Evolutionary conservation across 495 filamentous ascomycete genomes (phyloP).

Genomic region (Wilcoxina mikolae): DNA sequence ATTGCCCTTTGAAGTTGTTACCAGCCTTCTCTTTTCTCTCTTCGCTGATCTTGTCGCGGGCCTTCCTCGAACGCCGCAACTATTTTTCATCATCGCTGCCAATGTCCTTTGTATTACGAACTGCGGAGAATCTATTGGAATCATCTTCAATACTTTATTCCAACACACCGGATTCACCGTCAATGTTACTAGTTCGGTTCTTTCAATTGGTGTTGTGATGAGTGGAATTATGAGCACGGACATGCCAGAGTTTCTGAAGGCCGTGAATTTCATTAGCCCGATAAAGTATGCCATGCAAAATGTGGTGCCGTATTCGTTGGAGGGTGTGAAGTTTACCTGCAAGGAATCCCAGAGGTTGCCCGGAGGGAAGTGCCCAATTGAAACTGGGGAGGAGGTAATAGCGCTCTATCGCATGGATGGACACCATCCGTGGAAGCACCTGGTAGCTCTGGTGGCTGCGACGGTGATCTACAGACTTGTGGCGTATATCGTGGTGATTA

Average conservation of each 20-base stretch:
- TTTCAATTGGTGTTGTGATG: constrained; percentile 52
- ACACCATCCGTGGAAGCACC: constrained; percentile 38
- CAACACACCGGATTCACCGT: constrained; percentile 59
- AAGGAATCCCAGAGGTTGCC: constrained; percentile 39
- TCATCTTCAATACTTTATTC: constrained; percentile 66
- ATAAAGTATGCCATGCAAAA: constrained; percentile 52
- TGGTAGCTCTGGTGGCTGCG: constrained; percentile 44
- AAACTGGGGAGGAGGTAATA: constrained; percentile 48
- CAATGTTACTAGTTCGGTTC: constrained; percentile 48
- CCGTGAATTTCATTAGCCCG: constrained; percentile 53
- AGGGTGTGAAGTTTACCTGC: constrained; percentile 45
- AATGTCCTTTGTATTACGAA: constrained; percentile 57
- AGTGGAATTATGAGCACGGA: constrained; percentile 52
- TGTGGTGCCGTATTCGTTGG: constrained; percentile 44
- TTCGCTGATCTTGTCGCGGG: constrained; percentile 46
- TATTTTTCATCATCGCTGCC: constrained; percentile 52
- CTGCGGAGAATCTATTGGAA: constrained; percentile 61
- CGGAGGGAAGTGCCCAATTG: constrained; percentile 44
- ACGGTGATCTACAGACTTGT: constrained; percentile 49
- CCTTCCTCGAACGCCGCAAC: constrained; percentile 41
- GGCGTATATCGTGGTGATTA: constrained; percentile 46
- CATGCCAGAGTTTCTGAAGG: constrained; percentile 49
- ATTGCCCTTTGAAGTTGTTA: constrained; percentile 51
- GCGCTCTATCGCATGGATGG: constrained; percentile 47
- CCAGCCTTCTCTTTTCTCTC: constrained; percentile 47